A percentile compares a stretch with the other conserved stretches of the same genome.
Evolutionary conservation across 352 stramenopile genomes (phyloP).

Genomic region (Pythium dissimile): DNA sequence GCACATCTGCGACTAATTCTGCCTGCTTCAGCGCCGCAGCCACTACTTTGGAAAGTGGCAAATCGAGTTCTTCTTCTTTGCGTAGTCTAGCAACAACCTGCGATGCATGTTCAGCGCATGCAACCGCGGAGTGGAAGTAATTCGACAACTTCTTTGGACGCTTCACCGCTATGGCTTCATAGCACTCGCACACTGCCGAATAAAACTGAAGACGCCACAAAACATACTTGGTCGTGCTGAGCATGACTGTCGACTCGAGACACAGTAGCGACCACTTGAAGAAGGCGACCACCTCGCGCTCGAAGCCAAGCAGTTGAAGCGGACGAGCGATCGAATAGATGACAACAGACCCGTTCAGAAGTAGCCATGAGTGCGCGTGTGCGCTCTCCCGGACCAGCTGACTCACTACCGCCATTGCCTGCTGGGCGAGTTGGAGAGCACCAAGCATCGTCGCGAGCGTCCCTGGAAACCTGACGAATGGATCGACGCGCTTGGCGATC

Average conservation of each 20-base stretch:
- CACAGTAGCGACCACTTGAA: conserved; percentile 63
- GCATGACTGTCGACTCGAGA: conserved; percentile 45
- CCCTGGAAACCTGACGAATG: conserved; percentile 37
- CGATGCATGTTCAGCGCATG: conserved; percentile 42
- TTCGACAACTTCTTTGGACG: conserved; percentile 15
- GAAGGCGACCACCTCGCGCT: conserved; percentile 45
- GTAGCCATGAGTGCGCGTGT: conserved; percentile 46
- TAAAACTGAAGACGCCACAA: conserved; percentile 64
- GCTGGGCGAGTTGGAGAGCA: conserved; percentile 31
- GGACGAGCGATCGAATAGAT: conserved; percentile 52
- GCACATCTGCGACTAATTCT: conserved; percentile 34
- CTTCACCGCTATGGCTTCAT: conserved; percentile 42
- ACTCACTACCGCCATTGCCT: conserved; percentile 41
- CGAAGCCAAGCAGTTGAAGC: conserved; percentile 44
- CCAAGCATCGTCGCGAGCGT: conserved; percentile 47
- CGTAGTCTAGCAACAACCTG: conserved; percentile 39
- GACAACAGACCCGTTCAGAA: conserved; percentile 62
- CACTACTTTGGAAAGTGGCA: conserved; percentile 47
- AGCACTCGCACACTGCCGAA: conserved; percentile 48
- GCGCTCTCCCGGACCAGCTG: conserved; percentile 29
- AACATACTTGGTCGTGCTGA: conserved; percentile 65
- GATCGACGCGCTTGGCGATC: conserved; percentile 30
- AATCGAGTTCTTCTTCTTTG: conserved; percentile 76
- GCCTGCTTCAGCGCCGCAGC: conserved; percentile 32
- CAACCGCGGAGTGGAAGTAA: conserved; percentile 34